Percentiles rank a stretch among this genome's conserved stretches.
Conservation (phyloP, 2,329 filamentous ascomycete genomes). For the Nemania sp. region DNA sequence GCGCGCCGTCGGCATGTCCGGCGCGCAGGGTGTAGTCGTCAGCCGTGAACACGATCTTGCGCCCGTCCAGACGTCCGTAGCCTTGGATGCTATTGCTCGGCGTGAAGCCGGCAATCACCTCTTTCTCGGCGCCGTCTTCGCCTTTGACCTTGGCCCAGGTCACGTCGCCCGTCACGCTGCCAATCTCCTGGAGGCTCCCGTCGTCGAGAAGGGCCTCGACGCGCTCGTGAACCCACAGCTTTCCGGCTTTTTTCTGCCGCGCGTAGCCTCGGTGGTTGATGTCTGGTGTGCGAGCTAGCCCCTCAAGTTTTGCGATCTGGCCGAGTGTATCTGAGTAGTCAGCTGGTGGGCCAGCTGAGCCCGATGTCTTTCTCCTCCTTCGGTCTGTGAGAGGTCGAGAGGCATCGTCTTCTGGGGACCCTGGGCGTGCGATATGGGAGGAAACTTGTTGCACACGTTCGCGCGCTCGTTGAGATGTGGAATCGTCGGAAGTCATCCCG, state of each 20-base stretch:
- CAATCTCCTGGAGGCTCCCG: constrained; percentile 23
- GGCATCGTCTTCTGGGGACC: neutral
- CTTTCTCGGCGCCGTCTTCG: constrained; percentile 10
- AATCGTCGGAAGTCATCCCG: constrained; percentile 21
- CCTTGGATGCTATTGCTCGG: constrained; percentile 27
- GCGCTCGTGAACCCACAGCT: constrained; percentile 26
- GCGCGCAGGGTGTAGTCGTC: constrained; percentile 26
- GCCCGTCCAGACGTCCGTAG: constrained; percentile 19
- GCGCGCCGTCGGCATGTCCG: constrained; percentile 24
- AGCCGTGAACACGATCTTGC: constrained; percentile 24
- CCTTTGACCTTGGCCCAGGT: constrained; percentile 13
- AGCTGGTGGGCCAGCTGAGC: constrained; percentile 10
- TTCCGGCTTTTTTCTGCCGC: constrained; percentile 26
- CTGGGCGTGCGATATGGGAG: constrained; percentile 15
- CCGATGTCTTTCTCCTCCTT: constrained; percentile 9
- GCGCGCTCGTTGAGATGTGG: constrained; percentile 13
- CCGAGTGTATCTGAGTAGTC: constrained; percentile 27
- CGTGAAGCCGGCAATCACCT: constrained; percentile 17
- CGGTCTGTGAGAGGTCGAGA: constrained; percentile 1
- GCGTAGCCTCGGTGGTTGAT: constrained; percentile 24
- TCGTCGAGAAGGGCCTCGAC: constrained; percentile 26
- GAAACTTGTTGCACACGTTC: constrained; percentile 26
- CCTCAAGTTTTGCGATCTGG: constrained; percentile 23
- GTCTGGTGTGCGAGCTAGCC: constrained; percentile 22
- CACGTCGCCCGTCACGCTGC: constrained; percentile 25